These are phyloP conservation scores for Pseudotsuga menziesii DNA, from an alignment of 75 land plant genomes.

Conservation along the genomic window DNA sequence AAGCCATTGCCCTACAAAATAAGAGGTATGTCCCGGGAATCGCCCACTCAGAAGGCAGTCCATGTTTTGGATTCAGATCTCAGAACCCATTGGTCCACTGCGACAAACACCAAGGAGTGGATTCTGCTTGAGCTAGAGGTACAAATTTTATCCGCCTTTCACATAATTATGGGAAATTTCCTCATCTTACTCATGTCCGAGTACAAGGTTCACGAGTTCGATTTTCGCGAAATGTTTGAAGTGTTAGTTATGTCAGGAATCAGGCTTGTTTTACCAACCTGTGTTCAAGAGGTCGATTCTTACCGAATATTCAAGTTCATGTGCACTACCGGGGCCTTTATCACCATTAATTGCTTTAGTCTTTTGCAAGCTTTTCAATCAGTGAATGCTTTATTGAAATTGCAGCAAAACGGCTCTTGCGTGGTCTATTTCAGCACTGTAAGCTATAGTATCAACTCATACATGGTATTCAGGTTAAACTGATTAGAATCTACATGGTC, in stretches of 20 bases:
- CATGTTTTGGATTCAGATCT: slow-evolving; percentile 89
- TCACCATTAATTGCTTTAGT: too few species aligned
- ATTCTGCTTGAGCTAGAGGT: slow-evolving; percentile 89
- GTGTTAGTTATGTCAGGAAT: not conserved
- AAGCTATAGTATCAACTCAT: too few species aligned
- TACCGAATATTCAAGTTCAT: too few species aligned
- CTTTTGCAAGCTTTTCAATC: too few species aligned
- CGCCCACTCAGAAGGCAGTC: slow-evolving; percentile 75
- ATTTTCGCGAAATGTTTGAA: not conserved
- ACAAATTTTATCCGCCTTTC: not conserved
- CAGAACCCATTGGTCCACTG: slow-evolving; percentile 88
- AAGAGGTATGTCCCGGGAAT: slow-evolving; percentile 74
- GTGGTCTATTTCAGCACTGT: too few species aligned
- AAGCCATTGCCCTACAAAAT: slow-evolving; percentile 71
- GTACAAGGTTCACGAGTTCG: not conserved
- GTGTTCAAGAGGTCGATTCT: not conserved
- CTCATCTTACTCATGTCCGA: not conserved
- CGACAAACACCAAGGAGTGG: slow-evolving; percentile 97
- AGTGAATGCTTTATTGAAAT: too few species aligned
- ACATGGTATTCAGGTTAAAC: too few species aligned
- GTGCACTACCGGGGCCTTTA: too few species aligned
- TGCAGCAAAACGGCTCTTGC: too few species aligned
- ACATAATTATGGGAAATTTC: too few species aligned
- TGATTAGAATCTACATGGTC: too few species aligned
- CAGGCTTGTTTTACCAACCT: not conserved